These are phyloP conservation scores for Bidens hawaiensis DNA, from an alignment of 140 eudicot genomes.

Conservation along the genomic window DNA sequence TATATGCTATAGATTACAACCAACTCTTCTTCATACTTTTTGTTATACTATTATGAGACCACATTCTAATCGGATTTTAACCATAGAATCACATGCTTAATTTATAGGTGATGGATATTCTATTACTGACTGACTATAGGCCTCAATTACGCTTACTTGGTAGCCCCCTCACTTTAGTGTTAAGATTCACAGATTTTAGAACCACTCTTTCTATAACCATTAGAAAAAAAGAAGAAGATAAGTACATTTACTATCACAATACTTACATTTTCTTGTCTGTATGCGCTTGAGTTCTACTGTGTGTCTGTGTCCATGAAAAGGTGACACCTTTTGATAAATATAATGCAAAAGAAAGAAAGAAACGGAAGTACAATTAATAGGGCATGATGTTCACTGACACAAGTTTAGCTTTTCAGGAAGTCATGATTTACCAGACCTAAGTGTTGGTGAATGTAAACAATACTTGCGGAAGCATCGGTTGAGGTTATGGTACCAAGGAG, in stretches of 20 bases:
- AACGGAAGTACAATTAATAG: neutral
- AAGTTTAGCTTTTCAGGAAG: constrained; percentile 44
- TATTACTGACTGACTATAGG: neutral
- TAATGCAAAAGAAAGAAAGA: neutral
- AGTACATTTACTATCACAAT: neutral
- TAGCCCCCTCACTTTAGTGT: constrained; percentile 4
- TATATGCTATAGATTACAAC: constrained; percentile 4
- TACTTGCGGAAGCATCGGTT: constrained; percentile 59
- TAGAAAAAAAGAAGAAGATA: neutral
- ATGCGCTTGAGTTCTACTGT: constrained; percentile 1
- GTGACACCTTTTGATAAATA: neutral
- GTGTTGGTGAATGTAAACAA: constrained; percentile 53
- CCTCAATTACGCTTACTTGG: too few relatives aligned
- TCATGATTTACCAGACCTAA: constrained; percentile 39
- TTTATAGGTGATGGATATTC: constrained; percentile 8
- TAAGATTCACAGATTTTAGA: constrained; percentile 7
- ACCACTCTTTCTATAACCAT: neutral
- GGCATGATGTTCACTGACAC: constrained; percentile 9
- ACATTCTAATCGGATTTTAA: neutral
- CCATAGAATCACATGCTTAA: neutral
- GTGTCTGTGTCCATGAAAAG: neutral
- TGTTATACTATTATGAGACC: neutral
- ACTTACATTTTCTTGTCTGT: neutral
- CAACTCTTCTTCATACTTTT: neutral
- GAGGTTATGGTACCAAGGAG: constrained; percentile 73